These are phyloP conservation scores for Panaeolus cyanescens DNA, from an alignment of 768 basidiomycete genomes.

Conservation along the genomic window DNA sequence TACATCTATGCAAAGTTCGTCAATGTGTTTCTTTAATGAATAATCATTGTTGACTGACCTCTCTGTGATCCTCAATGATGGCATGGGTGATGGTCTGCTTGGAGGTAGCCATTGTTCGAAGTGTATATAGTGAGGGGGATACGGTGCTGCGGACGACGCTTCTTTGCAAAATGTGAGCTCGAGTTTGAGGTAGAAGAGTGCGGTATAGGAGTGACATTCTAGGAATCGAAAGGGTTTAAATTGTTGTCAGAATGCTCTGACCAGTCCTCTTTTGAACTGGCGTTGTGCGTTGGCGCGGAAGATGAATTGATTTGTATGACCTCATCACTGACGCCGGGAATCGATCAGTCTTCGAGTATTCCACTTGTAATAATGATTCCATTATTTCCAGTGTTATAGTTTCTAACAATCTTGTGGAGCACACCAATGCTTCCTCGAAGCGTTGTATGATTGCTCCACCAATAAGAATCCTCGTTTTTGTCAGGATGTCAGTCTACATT, in stretches of 20 bases:
- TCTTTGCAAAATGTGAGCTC: background rate
- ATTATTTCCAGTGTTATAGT: too few relatives aligned
- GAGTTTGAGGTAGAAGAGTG: background rate
- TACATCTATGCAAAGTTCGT: conserved; percentile 36
- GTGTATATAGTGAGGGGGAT: background rate
- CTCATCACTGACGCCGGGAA: background rate
- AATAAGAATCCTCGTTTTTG: background rate
- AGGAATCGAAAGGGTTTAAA: background rate
- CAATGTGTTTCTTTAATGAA: background rate
- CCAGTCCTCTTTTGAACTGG: background rate
- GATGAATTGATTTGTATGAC: background rate
- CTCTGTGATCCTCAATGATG: conserved; percentile 46
- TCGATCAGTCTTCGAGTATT: background rate
- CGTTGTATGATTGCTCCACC: background rate
- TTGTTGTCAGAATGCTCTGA: too few relatives aligned
- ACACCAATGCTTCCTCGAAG: background rate
- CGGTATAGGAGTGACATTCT: background rate
- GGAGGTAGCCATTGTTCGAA: conserved; percentile 8
- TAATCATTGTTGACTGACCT: conserved; percentile 25
- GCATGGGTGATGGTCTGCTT: conserved; percentile 35
- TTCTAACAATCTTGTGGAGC: background rate
- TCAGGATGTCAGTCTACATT: background rate
- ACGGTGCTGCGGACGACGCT: background rate
- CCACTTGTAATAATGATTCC: too few relatives aligned
- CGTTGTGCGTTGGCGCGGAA: background rate